These are phyloP conservation scores for Candida manassasensis DNA, from an alignment of 805 yeast species.

Conservation along the genomic window DNA sequence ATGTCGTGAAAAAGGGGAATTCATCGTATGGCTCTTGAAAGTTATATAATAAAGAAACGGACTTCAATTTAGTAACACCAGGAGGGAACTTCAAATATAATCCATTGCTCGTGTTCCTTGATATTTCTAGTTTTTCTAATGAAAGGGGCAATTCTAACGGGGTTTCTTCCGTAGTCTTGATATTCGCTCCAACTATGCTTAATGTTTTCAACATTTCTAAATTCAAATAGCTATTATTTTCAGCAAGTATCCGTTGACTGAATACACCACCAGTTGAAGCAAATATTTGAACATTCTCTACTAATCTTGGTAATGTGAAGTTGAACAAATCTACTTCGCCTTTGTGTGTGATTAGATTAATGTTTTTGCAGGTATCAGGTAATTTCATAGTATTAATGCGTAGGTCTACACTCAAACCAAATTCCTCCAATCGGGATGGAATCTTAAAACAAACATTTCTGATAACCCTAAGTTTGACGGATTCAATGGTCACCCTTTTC, in stretches of 20 bases:
- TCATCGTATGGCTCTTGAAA: background rate
- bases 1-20: background rate
- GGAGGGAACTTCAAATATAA: conserved; percentile 2
- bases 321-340: background rate
- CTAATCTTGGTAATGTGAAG: background rate
- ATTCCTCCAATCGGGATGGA: conserved; percentile 1
- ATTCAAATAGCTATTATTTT: background rate
- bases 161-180: background rate
- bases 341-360: background rate
- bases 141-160: background rate
- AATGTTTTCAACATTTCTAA: background rate
- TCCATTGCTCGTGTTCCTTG: background rate
- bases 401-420: background rate
- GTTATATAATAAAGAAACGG: background rate
- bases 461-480: background rate
- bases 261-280: background rate
- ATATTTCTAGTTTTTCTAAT: background rate
- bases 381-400: background rate
- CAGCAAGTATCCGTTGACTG: background rate
- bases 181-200: background rate
- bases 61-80: background rate
- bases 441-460: conserved; percentile 2
- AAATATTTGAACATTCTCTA: background rate
- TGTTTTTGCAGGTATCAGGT: background rate
- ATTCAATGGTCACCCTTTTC: background rate